Percentiles rank a stretch among this genome's conserved stretches.
These are phyloP conservation scores for Boletus reticulatus DNA, from an alignment of 768 basidiomycete genomes.

Conservation along the genomic window DNA sequence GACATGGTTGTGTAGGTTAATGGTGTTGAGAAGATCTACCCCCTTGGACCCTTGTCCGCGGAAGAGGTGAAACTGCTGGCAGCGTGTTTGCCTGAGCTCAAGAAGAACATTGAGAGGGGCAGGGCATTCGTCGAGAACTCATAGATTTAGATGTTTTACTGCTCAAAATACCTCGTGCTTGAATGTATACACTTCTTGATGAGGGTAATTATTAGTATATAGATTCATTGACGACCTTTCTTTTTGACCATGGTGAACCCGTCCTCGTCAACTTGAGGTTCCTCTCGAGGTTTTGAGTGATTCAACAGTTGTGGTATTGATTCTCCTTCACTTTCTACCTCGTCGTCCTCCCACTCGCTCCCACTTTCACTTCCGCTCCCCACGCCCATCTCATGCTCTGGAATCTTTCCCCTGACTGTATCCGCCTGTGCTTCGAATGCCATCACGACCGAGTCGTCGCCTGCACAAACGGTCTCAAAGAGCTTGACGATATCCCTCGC, in stretches of 20 bases:
- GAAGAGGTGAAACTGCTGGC: constrained; percentile 86
- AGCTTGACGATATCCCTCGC: constrained; percentile 68
- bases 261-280: constrained; percentile 85
- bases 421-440: constrained; percentile 67
- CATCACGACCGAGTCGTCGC: constrained; percentile 47
- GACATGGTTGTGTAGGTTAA: constrained; percentile 45
- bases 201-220: neutral
- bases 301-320: constrained; percentile 58
- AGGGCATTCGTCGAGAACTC: constrained; percentile 61
- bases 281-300: constrained; percentile 35
- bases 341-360: constrained; percentile 45
- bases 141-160: constrained; percentile 23
- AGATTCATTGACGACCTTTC: constrained; percentile 44
- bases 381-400: constrained; percentile 42
- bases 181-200: constrained; percentile 6
- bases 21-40: constrained; percentile 92
- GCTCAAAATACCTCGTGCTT: constrained; percentile 21
- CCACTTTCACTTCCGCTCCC: constrained; percentile 38
- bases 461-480: constrained; percentile 54
- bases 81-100: constrained; percentile 86
- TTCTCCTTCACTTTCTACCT: constrained; percentile 42
- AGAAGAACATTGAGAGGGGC: constrained; percentile 99
- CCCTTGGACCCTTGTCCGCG: constrained; percentile 72
- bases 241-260: constrained; percentile 82
- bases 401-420: constrained; percentile 53